Percentiles rank a stretch among this genome's conserved stretches.
Evolutionary conservation across 2,329 filamentous ascomycete species (phyloP).

Genomic region (Pyricularia sp.): DNA sequence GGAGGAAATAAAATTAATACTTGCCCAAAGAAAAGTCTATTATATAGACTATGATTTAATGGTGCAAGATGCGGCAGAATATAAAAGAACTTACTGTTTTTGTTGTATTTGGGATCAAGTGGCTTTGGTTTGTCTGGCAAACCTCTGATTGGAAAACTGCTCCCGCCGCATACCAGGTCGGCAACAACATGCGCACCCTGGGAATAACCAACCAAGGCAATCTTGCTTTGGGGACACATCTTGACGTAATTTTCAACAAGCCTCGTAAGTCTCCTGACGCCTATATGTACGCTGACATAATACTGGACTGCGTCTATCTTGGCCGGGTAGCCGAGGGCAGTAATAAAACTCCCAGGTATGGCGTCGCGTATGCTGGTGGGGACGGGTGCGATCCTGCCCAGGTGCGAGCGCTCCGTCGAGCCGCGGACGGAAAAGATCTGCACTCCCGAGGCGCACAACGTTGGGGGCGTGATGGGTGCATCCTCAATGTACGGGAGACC

Average conservation of each 20-base stretch:
- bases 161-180: conserved; percentile 18
- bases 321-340: conserved; percentile 43
- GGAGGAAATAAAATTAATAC: neutral
- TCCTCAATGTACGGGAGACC: neutral
- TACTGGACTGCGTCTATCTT: conserved; percentile 39
- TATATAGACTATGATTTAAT: no score
- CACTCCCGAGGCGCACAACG: neutral
- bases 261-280: conserved; percentile 37
- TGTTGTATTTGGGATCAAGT: neutral
- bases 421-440: conserved; percentile 26
- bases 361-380: conserved; percentile 17
- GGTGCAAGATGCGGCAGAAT: no score
- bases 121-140: neutral
- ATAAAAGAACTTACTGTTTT: neutral
- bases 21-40: no score
- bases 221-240: conserved; percentile 44
- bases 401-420: conserved; percentile 18
- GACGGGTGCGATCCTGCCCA: conserved; percentile 21
- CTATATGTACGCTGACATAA: conserved; percentile 45
- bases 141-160: conserved; percentile 2
- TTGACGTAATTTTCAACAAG: conserved; percentile 49
- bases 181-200: conserved; percentile 30
- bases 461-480: neutral
- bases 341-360: conserved; percentile 21
- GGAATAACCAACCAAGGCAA: conserved; percentile 54